Evolutionary conservation across 2,329 filamentous ascomycete genomes (phyloP).

Genomic region (Paecilomyces niveus): DNA sequence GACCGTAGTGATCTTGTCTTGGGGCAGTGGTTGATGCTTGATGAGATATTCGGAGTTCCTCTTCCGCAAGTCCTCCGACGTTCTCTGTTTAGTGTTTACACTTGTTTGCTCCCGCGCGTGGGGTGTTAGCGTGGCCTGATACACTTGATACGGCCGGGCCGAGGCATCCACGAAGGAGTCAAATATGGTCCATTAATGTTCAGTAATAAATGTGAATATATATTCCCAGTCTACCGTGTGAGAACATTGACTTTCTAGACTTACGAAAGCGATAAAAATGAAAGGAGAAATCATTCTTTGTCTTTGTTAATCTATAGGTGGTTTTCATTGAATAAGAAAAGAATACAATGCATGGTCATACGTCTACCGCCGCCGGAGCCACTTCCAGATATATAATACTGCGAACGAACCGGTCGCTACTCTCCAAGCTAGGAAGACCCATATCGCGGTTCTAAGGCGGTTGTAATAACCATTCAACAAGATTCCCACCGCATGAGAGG

Average conservation of each 20-base stretch:
- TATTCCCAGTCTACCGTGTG: no score
- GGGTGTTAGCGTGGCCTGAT: neutral
- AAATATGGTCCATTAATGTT: neutral
- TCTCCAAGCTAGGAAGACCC: slow-evolving; percentile 33
- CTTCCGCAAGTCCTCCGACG: neutral
- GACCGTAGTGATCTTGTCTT: neutral
- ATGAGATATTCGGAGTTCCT: neutral
- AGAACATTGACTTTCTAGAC: no score
- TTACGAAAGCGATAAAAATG: no score
- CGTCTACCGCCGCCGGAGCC: slow-evolving; percentile 8
- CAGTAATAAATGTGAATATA: no score
- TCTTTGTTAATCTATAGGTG: neutral
- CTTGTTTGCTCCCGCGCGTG: neutral
- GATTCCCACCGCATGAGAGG: slow-evolving; percentile 32
- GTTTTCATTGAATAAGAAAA: neutral
- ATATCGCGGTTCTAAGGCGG: slow-evolving; percentile 31
- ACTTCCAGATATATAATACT: slow-evolving; percentile 21
- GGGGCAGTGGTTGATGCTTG: neutral
- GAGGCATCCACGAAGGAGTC: neutral
- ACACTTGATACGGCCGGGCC: neutral
- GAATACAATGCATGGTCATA: neutral
- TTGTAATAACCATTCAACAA: slow-evolving; percentile 40
- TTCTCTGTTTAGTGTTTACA: neutral
- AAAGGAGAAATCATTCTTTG: neutral
- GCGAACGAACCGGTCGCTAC: slow-evolving; percentile 22